Evolutionary conservation across 2,329 filamentous ascomycete genomes (phyloP).

Genomic region (Exserohilum turcica): DNA sequence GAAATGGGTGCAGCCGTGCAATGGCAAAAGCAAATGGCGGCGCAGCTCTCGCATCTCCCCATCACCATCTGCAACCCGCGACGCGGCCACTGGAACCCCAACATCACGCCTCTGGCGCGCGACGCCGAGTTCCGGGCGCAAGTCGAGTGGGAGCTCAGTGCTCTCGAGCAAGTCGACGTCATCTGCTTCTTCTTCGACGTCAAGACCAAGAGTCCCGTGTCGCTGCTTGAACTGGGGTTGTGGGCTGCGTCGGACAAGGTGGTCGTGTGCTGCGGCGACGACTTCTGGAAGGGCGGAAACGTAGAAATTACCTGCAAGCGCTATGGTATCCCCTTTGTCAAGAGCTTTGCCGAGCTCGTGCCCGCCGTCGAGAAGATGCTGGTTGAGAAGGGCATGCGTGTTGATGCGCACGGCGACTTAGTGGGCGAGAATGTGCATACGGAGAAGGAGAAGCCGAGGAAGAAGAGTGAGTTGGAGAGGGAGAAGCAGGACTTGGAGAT

Average conservation of each 20-base stretch:
- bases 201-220: conserved; percentile 60
- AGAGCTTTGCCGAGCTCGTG: conserved; percentile 51
- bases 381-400: conserved; percentile 30
- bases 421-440: conserved; percentile 6
- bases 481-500: background rate
- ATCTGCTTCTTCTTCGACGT: conserved; percentile 64
- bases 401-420: conserved; percentile 24
- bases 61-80: conserved; percentile 64
- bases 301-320: conserved; percentile 62
- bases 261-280: conserved; percentile 59
- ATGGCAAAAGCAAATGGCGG: conserved; percentile 58
- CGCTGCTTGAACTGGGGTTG: conserved; percentile 65
- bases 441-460: conserved; percentile 9
- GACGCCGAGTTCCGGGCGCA: conserved; percentile 58
- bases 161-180: conserved; percentile 59
- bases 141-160: conserved; percentile 66
- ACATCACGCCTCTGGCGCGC: conserved; percentile 54
- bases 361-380: conserved; percentile 44
- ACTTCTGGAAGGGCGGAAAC: conserved; percentile 65
- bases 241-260: conserved; percentile 53
- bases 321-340: conserved; percentile 52
- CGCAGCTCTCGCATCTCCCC: conserved; percentile 49
- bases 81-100: conserved; percentile 61
- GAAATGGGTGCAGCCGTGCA: conserved; percentile 51
- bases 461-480: conserved; percentile 9